phyloP scores from a whole-genome alignment of 106 monocot genomes.

The Hemerocallis citrina region DNA sequence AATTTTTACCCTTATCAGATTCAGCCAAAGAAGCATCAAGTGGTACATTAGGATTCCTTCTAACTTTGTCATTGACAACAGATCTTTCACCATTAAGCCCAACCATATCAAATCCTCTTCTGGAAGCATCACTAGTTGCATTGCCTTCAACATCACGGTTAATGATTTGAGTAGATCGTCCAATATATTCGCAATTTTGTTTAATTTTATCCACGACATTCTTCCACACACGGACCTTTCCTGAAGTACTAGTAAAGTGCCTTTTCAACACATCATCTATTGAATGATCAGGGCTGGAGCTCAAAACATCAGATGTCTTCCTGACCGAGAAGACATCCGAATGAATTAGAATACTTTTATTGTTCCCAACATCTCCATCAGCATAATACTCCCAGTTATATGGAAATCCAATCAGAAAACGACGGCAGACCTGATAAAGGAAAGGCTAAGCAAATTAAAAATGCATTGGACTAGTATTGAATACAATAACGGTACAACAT shows the following conservation, averaged over 20 bases:
- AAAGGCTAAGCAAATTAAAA: no score
- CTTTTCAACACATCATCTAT: neutral
- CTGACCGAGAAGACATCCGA: neutral
- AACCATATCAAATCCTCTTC: neutral
- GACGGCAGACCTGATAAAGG: neutral
- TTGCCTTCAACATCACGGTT: neutral
- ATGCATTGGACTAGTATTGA: no score
- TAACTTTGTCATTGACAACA: neutral
- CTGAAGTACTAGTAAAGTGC: neutral
- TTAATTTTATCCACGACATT: neutral
- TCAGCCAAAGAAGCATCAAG: no score
- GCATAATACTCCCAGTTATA: neutral
- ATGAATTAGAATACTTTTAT: neutral
- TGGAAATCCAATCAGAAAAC: conserved; percentile 4
- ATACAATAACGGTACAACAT: no score
- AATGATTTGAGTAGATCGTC: neutral
- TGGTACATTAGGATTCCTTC: no score
- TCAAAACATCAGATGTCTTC: neutral
- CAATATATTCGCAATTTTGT: neutral
- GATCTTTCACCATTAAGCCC: neutral
- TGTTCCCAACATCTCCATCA: neutral
- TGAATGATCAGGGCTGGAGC: neutral
- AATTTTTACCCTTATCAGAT: no score
- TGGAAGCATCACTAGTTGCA: no score
- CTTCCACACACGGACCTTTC: neutral